These are phyloP conservation scores for Plasmodium fragile DNA, from an alignment of 169 alveolate species.

Conservation along the genomic window DNA sequence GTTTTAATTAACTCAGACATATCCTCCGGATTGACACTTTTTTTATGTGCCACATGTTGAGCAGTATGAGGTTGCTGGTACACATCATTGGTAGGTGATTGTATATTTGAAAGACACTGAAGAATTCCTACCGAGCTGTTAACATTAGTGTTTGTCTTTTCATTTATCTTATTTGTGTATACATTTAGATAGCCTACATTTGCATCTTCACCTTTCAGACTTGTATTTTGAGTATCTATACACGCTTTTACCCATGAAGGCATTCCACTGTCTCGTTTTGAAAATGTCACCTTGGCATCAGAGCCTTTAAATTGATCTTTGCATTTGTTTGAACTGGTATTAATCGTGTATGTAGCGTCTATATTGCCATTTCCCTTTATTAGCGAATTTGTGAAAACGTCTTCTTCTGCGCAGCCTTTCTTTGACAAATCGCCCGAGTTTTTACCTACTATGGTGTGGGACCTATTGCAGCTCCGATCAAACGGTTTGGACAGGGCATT, in stretches of 20 bases:
- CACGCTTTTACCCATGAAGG: slow-evolving; percentile 20
- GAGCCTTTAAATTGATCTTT: slow-evolving; percentile 12
- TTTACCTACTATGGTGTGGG: slow-evolving; percentile 1
- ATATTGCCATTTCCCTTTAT: not conserved
- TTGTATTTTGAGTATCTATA: slow-evolving; percentile 7
- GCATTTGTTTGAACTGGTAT: slow-evolving; percentile 1
- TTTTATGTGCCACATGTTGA: not conserved
- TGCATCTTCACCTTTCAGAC: not conserved
- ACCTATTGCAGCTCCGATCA: not conserved
- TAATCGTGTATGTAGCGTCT: not conserved
- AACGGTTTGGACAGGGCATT: slow-evolving; percentile 1
- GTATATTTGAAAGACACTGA: not conserved
- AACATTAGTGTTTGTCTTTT: slow-evolving; percentile 5
- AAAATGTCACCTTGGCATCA: not conserved
- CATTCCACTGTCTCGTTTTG: not conserved
- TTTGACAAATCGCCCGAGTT: slow-evolving; percentile 4
- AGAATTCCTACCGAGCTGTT: not conserved
- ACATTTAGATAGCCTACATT: slow-evolving; percentile 5
- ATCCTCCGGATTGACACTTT: not conserved
- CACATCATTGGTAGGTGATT: not conserved
- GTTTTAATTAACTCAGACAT: slow-evolving; percentile 19
- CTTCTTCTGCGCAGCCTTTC: not conserved
- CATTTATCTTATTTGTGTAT: slow-evolving; percentile 9
- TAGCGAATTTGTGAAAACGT: not conserved
- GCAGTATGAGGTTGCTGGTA: slow-evolving; percentile 10